phyloP scores from a whole-genome alignment of 345 rosid genomes.

The Acer yangbiense region DNA sequence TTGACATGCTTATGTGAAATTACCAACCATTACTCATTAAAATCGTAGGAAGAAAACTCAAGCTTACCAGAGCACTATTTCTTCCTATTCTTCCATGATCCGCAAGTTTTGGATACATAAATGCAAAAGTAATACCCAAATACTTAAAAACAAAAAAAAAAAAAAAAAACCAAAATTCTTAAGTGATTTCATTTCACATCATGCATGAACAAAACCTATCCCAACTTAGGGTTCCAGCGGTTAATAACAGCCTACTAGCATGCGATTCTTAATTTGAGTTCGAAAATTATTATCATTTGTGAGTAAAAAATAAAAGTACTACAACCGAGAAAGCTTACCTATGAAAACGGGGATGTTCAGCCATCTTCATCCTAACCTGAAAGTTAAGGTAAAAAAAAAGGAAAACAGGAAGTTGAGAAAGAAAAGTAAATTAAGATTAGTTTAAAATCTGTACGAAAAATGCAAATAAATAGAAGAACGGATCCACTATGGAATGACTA shows the following conservation, averaged over 20 bases:
- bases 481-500: neutral
- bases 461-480: neutral
- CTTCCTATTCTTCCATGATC: neutral
- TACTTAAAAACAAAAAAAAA: too few species aligned
- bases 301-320: neutral
- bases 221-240: neutral
- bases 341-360: conserved; percentile 54
- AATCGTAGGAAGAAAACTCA: neutral
- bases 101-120: neutral
- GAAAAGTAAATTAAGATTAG: neutral
- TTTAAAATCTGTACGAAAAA: neutral
- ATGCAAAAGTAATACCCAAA: neutral
- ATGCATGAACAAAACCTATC: neutral
- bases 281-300: neutral
- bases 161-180: too few species aligned
- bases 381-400: conserved; percentile 9
- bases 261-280: neutral
- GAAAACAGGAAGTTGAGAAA: conserved; percentile 8
- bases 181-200: neutral
- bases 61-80: neutral
- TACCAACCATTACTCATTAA: neutral
- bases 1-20: neutral
- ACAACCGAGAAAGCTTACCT: conserved; percentile 49
- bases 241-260: neutral
- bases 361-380: conserved; percentile 81